Evolutionary conservation across 768 basidiomycete species (phyloP).

Genomic region (Tylopilus intermedius): DNA sequence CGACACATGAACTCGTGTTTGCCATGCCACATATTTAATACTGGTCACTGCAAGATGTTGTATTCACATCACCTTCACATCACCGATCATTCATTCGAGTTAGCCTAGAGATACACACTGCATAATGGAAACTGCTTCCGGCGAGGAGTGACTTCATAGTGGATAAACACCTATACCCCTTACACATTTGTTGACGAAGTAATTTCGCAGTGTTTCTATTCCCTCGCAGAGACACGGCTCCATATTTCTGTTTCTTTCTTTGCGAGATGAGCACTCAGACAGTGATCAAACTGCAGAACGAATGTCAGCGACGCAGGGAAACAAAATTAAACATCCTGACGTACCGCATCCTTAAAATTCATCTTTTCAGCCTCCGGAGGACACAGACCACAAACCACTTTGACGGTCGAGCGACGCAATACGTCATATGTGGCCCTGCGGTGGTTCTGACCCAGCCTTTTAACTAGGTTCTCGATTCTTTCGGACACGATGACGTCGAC

Average conservation of each 20-base stretch:
- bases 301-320: neutral
- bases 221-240: constrained; percentile 2
- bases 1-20: constrained; percentile 7
- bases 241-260: neutral
- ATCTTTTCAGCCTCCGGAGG: neutral
- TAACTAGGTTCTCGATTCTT: constrained; percentile 11
- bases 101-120: constrained; percentile 14
- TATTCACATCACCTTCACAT: constrained; percentile 5
- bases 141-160: neutral
- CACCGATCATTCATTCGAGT: constrained; percentile 4
- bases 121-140: constrained; percentile 12
- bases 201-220: neutral
- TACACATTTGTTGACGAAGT: neutral
- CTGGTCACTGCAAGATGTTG: constrained; percentile 10
- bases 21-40: constrained; percentile 1
- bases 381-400: constrained; percentile 9
- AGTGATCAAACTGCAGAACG: constrained; percentile 6
- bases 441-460: constrained; percentile 6
- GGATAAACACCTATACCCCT: neutral
- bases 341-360: constrained; percentile 6
- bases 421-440: neutral
- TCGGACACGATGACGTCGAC: constrained; percentile 3
- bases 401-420: constrained; percentile 3
- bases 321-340: neutral
- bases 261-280: neutral